phyloP scores from a whole-genome alignment of 192 early-diverging fungal genomes.

The Lobulomyces angularis region DNA sequence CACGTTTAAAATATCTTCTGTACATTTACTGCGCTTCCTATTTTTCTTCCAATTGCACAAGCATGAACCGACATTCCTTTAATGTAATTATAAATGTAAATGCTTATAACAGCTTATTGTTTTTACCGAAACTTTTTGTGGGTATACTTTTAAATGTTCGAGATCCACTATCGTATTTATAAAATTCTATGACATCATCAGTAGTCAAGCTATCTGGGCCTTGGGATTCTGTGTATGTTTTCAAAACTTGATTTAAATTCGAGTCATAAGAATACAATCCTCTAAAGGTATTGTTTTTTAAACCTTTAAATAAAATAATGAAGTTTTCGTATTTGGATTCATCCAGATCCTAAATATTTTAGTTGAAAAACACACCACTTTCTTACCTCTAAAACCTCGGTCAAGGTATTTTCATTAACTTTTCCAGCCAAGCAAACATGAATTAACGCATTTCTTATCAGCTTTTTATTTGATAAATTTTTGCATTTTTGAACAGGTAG shows the following conservation, averaged over 20 bases:
- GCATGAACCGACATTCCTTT: too few relatives aligned
- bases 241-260: slow-evolving; percentile 19
- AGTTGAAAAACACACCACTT: slow-evolving; percentile 2
- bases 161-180: slow-evolving; percentile 41
- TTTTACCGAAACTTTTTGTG: slow-evolving; percentile 36
- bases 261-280: slow-evolving; percentile 40
- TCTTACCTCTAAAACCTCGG: slow-evolving; percentile 33
- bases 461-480: slow-evolving; percentile 17
- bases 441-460: slow-evolving; percentile 37
- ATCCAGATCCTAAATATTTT: slow-evolving; percentile 25
- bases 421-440: slow-evolving; percentile 41
- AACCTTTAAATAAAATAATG: slow-evolving; percentile 33
- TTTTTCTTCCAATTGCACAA: too few relatives aligned
- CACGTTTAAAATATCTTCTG: too few relatives aligned
- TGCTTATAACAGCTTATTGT: too few relatives aligned
- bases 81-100: too few relatives aligned
- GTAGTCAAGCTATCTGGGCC: slow-evolving; percentile 25
- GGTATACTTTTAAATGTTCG: slow-evolving; percentile 32
- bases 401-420: slow-evolving; percentile 29
- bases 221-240: slow-evolving; percentile 16
- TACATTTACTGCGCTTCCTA: too few relatives aligned
- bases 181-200: slow-evolving; percentile 25
- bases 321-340: slow-evolving; percentile 26
- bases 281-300: slow-evolving; percentile 33
- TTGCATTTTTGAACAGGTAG: neutral